These are phyloP conservation scores for Cryptosporidium meleagridis DNA, from an alignment of 169 alveolate species.

Conservation along the genomic window DNA sequence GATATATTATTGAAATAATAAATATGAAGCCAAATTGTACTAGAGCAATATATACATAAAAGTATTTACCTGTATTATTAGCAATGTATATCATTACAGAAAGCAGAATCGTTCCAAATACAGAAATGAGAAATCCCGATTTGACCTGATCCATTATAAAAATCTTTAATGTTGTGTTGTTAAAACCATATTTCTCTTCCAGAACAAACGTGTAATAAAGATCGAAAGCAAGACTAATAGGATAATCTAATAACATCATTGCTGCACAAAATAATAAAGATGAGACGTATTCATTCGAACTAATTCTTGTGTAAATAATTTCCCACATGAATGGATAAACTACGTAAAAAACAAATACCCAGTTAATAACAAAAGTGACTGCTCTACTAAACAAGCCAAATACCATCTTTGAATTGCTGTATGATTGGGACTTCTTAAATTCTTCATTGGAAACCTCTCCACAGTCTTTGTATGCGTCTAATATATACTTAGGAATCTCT, in stretches of 20 bases:
- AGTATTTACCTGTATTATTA: slow-evolving; percentile 58
- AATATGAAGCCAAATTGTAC: slow-evolving; percentile 18
- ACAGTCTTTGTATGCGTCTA: slow-evolving; percentile 36
- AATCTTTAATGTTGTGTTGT: slow-evolving; percentile 22
- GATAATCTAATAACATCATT: slow-evolving; percentile 20
- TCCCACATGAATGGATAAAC: slow-evolving; percentile 54
- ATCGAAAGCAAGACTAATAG: slow-evolving; percentile 29
- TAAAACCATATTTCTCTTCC: slow-evolving; percentile 60
- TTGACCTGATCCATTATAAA: slow-evolving; percentile 38
- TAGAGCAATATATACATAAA: slow-evolving; percentile 51
- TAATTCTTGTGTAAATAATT: slow-evolving; percentile 12
- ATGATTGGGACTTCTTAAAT: slow-evolving; percentile 37
- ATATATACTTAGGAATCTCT: slow-evolving; percentile 31
- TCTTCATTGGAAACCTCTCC: slow-evolving; percentile 28
- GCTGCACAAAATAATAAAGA: slow-evolving; percentile 39
- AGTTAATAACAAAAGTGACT: slow-evolving; percentile 24
- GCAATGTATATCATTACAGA: slow-evolving; percentile 29
- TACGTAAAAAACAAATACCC: slow-evolving; percentile 13
- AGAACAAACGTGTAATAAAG: slow-evolving; percentile 49
- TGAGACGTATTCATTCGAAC: slow-evolving; percentile 44
- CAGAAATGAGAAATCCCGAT: not conserved
- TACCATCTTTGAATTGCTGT: slow-evolving; percentile 35
- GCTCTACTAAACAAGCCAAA: slow-evolving; percentile 16
- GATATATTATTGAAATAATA: slow-evolving; percentile 17
- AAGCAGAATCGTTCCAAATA: slow-evolving; percentile 18